Percentiles rank a stretch among this genome's conserved stretches.
Evolutionary conservation across 495 filamentous ascomycete genomes (phyloP).

Genomic region (Echria macrotheca): DNA sequence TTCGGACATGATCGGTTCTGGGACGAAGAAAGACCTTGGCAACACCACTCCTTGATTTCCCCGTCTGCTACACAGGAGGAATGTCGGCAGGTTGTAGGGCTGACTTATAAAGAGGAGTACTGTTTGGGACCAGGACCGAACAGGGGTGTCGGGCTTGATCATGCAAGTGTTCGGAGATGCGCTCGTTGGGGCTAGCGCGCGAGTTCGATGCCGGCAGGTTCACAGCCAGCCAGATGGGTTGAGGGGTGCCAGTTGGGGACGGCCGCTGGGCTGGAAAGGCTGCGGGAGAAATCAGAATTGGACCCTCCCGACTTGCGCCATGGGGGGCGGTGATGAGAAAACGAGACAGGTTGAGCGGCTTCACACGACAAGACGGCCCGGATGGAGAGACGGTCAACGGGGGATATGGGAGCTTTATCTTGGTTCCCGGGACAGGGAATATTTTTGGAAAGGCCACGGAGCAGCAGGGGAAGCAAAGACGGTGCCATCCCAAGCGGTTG

Average conservation of each 20-base stretch:
- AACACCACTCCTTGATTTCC: conserved; percentile 3
- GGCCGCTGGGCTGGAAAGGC: neutral
- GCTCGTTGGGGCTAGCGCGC: conserved; percentile 27
- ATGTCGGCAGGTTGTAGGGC: conserved; percentile 22
- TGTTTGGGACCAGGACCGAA: conserved; percentile 12
- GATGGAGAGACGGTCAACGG: neutral
- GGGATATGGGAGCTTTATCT: neutral
- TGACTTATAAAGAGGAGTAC: conserved; percentile 28
- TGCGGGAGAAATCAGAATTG: neutral
- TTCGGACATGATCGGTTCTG: conserved; percentile 28
- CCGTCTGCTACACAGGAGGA: neutral
- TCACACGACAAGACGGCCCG: neutral
- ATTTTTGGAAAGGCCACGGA: conserved; percentile 9
- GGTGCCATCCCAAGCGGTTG: neutral
- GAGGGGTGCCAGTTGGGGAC: neutral
- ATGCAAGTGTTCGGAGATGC: conserved; percentile 29
- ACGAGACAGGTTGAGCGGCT: too few relatives aligned
- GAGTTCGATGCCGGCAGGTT: conserved; percentile 9
- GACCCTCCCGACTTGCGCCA: neutral
- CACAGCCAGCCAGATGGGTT: neutral
- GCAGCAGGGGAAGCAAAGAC: neutral
- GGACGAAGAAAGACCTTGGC: conserved; percentile 3
- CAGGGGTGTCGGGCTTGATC: conserved; percentile 15
- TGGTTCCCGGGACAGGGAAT: neutral
- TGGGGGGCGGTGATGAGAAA: too few relatives aligned